Evolutionary conservation across 1,284 basidiomycete species (phyloP).

Genomic region (Ganoderma leucocontextum): DNA sequence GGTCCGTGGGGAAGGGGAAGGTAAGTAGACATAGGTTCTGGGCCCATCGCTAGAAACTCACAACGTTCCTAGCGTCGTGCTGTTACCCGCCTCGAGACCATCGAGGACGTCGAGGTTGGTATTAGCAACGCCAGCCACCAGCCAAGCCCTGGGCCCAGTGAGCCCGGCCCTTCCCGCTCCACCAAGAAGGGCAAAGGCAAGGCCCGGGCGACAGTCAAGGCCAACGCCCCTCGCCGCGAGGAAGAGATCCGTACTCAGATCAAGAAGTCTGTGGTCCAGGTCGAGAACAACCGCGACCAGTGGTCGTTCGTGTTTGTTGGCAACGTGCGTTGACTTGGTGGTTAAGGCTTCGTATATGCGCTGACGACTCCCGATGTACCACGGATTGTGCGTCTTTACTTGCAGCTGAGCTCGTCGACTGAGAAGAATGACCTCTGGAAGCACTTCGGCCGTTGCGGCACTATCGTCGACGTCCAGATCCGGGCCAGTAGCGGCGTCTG

Average conservation of each 20-base stretch:
- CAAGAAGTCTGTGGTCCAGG: slow-evolving; percentile 28
- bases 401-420: slow-evolving; percentile 47
- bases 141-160: not conserved
- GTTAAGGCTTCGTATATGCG: not conserved
- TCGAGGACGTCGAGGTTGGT: not conserved
- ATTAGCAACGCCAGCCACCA: slow-evolving; percentile 8
- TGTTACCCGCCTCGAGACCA: slow-evolving; percentile 1
- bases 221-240: slow-evolving; percentile 16
- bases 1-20: not conserved
- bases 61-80: not conserved
- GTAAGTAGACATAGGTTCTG: not conserved
- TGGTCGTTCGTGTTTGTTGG: slow-evolving; percentile 60
- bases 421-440: slow-evolving; percentile 42
- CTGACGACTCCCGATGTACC: not conserved
- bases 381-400: not conserved
- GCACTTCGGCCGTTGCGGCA: slow-evolving; percentile 54
- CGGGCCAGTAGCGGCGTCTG: slow-evolving; percentile 56
- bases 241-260: slow-evolving; percentile 28
- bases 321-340: slow-evolving; percentile 54
- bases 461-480: slow-evolving; percentile 50
- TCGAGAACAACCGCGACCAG: slow-evolving; percentile 18
- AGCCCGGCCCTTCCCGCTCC: not conserved
- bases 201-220: slow-evolving; percentile 17
- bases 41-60: not conserved
- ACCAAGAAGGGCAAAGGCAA: slow-evolving; percentile 33